phyloP scores from a whole-genome alignment of 345 rosid genomes.

The Populus euphratica region DNA sequence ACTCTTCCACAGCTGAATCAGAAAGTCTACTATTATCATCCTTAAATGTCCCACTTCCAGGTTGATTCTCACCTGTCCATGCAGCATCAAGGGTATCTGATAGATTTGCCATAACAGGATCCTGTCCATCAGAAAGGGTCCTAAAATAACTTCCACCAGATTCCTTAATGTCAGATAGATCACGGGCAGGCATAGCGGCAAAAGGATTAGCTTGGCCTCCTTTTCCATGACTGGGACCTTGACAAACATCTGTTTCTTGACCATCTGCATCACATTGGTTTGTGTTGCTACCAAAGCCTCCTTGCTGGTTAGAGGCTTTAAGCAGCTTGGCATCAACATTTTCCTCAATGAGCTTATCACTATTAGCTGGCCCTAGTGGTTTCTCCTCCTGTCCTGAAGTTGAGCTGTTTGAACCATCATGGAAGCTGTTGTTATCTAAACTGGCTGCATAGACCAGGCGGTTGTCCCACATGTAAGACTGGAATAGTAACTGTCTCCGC shows the following conservation, averaged over 20 bases:
- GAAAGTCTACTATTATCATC: slow-evolving; percentile 34
- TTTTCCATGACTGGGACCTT: slow-evolving; percentile 35
- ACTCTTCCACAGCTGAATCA: slow-evolving; percentile 50
- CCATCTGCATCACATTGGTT: slow-evolving; percentile 30
- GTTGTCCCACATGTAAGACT: slow-evolving; percentile 88
- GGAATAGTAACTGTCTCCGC: slow-evolving; percentile 76
- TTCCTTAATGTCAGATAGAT: slow-evolving; percentile 38
- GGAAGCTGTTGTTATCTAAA: slow-evolving; percentile 31
- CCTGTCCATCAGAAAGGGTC: slow-evolving; percentile 73
- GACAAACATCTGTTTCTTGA: slow-evolving; percentile 27
- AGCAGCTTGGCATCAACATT: slow-evolving; percentile 40
- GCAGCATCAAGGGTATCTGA: slow-evolving; percentile 91
- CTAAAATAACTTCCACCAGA: slow-evolving; percentile 42
- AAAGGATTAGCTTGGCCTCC: slow-evolving; percentile 33
- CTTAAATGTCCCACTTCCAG: slow-evolving; percentile 30
- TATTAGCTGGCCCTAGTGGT: slow-evolving; percentile 14
- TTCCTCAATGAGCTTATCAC: slow-evolving; percentile 41
- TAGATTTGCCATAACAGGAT: slow-evolving; percentile 48
- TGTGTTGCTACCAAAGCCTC: slow-evolving; percentile 27
- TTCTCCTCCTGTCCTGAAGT: slow-evolving; percentile 41
- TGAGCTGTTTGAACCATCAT: slow-evolving; percentile 35
- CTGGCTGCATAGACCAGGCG: slow-evolving; percentile 62
- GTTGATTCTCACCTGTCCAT: slow-evolving; percentile 71
- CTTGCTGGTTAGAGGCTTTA: slow-evolving; percentile 33
- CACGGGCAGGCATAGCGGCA: slow-evolving; percentile 36